Evolutionary conservation across 495 filamentous ascomycete genomes (phyloP).

Genomic region (Aspergillus biplanus): DNA sequence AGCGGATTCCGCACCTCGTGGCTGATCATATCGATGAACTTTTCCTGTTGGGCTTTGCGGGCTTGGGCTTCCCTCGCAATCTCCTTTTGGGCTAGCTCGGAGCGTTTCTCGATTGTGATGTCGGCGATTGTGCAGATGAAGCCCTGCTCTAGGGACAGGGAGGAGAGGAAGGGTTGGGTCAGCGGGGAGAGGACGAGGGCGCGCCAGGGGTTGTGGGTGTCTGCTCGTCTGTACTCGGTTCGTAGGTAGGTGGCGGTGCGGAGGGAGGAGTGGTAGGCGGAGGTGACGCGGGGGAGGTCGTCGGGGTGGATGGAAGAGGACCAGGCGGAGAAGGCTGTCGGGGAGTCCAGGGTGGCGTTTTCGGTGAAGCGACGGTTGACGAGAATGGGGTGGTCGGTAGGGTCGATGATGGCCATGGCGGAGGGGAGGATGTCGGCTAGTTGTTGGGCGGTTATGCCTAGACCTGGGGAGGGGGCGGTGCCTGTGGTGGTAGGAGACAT

Average conservation of each 20-base stretch:
- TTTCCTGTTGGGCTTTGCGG: slow-evolving; percentile 71
- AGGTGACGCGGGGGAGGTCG: slow-evolving; percentile 24
- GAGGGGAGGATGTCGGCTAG: slow-evolving; percentile 34
- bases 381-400: slow-evolving; percentile 26
- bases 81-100: slow-evolving; percentile 56
- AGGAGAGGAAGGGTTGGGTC: slow-evolving; percentile 14
- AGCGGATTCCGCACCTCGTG: slow-evolving; percentile 89
- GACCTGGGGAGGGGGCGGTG: no score
- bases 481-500: no score
- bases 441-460: slow-evolving; percentile 20
- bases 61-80: slow-evolving; percentile 67
- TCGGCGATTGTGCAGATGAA: slow-evolving; percentile 37
- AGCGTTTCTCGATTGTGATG: slow-evolving; percentile 51
- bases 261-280: slow-evolving; percentile 17
- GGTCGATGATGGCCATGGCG: slow-evolving; percentile 31
- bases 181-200: slow-evolving; percentile 26
- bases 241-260: slow-evolving; percentile 17
- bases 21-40: slow-evolving; percentile 87
- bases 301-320: slow-evolving; percentile 26
- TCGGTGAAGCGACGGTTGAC: slow-evolving; percentile 29
- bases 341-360: slow-evolving; percentile 7
- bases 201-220: slow-evolving; percentile 24
- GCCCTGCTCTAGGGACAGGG: slow-evolving; percentile 13
- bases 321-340: slow-evolving; percentile 24
- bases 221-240: slow-evolving; percentile 27